A percentile compares a stretch with the other conserved stretches of the same genome.
Evolutionary conservation across 1,284 basidiomycete genomes (phyloP).

Genomic region (Marasmius oreades): DNA sequence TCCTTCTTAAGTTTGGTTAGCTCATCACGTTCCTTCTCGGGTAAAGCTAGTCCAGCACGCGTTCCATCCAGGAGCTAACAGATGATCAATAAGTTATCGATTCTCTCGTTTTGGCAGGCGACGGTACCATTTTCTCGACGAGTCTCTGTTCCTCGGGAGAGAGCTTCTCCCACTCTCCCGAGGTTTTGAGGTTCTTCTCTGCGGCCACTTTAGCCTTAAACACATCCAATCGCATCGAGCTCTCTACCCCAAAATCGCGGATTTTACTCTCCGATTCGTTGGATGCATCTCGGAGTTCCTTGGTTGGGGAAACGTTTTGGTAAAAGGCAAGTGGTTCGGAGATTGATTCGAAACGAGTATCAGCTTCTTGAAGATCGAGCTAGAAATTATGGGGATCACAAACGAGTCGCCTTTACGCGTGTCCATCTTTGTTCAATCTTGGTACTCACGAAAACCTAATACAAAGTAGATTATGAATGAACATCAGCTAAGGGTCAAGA

Average conservation of each 20-base stretch:
- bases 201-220: slow-evolving; percentile 69
- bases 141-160: slow-evolving; percentile 67
- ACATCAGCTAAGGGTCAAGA: background rate
- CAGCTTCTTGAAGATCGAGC: slow-evolving; percentile 55
- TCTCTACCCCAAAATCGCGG: slow-evolving; percentile 65
- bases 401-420: slow-evolving; percentile 16
- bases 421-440: background rate
- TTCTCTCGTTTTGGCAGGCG: background rate
- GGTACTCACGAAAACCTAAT: slow-evolving; percentile 61
- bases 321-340: slow-evolving; percentile 70
- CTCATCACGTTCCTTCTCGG: slow-evolving; percentile 55
- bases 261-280: slow-evolving; percentile 67
- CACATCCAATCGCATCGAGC: slow-evolving; percentile 75
- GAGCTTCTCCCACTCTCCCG: slow-evolving; percentile 53
- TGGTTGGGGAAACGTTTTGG: slow-evolving; percentile 71
- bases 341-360: slow-evolving; percentile 48
- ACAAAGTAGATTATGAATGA: slow-evolving; percentile 6
- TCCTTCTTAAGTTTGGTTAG: slow-evolving; percentile 64
- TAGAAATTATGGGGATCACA: slow-evolving; percentile 24
- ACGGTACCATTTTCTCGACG: slow-evolving; percentile 62
- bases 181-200: slow-evolving; percentile 59
- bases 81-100: background rate
- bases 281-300: slow-evolving; percentile 72
- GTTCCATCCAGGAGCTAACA: slow-evolving; percentile 66
- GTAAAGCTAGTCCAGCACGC: slow-evolving; percentile 70